Evolutionary conservation across 2,329 filamentous ascomycete species (phyloP).

Genomic region (Fusarium penzigii): DNA sequence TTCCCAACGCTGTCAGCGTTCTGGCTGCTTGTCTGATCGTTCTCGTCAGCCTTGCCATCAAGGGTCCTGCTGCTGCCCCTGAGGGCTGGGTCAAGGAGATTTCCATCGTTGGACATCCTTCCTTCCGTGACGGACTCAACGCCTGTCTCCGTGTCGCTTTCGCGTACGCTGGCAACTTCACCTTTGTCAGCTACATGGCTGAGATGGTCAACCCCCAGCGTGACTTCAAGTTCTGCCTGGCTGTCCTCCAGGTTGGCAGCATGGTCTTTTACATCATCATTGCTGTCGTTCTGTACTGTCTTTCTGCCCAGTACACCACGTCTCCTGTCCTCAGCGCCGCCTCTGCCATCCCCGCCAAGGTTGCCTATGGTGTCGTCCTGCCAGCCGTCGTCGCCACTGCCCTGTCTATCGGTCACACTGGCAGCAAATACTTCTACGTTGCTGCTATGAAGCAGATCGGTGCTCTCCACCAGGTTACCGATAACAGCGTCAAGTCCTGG

Average conservation of each 20-base stretch:
- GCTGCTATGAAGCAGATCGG: constrained; percentile 18
- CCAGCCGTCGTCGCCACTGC: constrained; percentile 26
- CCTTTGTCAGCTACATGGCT: constrained; percentile 30
- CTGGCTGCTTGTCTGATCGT: constrained; percentile 20
- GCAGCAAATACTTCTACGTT: constrained; percentile 29
- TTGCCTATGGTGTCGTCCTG: constrained; percentile 29
- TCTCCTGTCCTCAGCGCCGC: constrained; percentile 28
- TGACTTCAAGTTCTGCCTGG: constrained; percentile 26
- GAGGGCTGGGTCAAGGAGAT: constrained; percentile 21
- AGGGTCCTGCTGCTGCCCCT: constrained; percentile 19
- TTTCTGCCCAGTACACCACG: constrained; percentile 22
- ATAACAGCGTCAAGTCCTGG: constrained; percentile 29
- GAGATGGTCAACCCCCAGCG: constrained; percentile 24
- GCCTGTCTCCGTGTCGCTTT: constrained; percentile 25
- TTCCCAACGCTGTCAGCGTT: constrained; percentile 24
- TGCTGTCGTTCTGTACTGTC: constrained; percentile 26
- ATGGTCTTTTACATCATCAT: constrained; percentile 27
- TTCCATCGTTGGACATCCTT: constrained; percentile 16
- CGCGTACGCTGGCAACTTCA: constrained; percentile 29
- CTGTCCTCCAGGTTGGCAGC: constrained; percentile 24
- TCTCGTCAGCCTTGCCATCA: constrained; percentile 20
- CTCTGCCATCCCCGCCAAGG: constrained; percentile 21
- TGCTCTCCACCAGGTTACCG: constrained; percentile 18
- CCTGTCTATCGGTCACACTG: constrained; percentile 27
- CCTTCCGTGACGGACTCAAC: constrained; percentile 26